These are phyloP conservation scores for Alternaria dauci DNA, from an alignment of 2,329 filamentous ascomycete genomes.

Conservation along the genomic window DNA sequence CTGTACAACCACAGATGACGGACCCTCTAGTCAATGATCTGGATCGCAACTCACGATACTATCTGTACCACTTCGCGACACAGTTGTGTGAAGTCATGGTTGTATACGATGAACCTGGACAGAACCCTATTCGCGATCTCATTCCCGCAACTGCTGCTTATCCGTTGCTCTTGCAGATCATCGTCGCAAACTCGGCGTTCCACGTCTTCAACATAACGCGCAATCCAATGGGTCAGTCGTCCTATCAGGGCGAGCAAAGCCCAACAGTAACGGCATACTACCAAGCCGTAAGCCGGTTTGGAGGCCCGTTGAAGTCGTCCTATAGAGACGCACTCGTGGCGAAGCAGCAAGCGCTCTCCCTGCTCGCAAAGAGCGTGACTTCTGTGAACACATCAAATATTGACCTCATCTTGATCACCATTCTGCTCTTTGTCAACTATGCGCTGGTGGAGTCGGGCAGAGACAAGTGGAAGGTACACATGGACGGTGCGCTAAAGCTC, in stretches of 20 bases:
- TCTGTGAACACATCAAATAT: constrained; percentile 42
- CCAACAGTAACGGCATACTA: constrained; percentile 46
- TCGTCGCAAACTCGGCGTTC: constrained; percentile 59
- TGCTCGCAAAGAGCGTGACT: constrained; percentile 49
- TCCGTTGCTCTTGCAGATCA: constrained; percentile 56
- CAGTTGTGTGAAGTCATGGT: constrained; percentile 65
- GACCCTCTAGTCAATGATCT: constrained; percentile 67
- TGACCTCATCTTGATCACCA: constrained; percentile 57
- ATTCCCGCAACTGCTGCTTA: constrained; percentile 56
- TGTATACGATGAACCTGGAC: constrained; percentile 55
- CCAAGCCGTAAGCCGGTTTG: constrained; percentile 52
- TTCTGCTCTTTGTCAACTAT: constrained; percentile 60
- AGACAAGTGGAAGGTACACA: constrained; percentile 61
- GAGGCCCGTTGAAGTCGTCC: constrained; percentile 41
- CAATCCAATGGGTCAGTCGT: constrained; percentile 46
- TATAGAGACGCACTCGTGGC: constrained; percentile 54
- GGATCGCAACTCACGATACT: constrained; percentile 56
- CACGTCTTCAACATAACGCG: constrained; percentile 55
- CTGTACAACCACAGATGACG: constrained; percentile 55
- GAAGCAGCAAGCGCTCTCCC: constrained; percentile 58
- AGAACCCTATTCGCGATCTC: constrained; percentile 60
- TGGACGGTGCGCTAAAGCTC: constrained; percentile 60
- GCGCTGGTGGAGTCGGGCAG: constrained; percentile 61
- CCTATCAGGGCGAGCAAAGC: constrained; percentile 43
- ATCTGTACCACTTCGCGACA: constrained; percentile 59